Evolutionary conservation across 495 filamentous ascomycete genomes (phyloP).

Genomic region (Daldinia loculata): DNA sequence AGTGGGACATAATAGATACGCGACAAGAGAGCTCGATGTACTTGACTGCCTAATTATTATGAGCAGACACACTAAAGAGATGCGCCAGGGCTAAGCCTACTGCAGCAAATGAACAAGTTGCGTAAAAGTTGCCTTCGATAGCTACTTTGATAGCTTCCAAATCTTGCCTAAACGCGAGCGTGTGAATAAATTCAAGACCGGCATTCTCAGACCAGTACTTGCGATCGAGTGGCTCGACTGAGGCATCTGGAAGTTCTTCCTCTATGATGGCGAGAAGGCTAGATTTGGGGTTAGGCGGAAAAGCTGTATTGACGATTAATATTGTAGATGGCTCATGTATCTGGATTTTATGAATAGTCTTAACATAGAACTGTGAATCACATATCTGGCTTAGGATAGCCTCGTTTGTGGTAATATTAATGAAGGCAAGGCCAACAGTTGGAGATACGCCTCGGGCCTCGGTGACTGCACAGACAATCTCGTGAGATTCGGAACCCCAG

Average conservation of each 20-base stretch:
- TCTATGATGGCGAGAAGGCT: slow-evolving; percentile 81
- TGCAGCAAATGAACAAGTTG: slow-evolving; percentile 87
- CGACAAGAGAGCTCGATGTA: slow-evolving; percentile 73
- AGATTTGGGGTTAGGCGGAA: slow-evolving; percentile 67
- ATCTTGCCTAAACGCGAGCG: slow-evolving; percentile 78
- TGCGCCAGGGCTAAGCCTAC: slow-evolving; percentile 57
- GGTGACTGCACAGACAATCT: slow-evolving; percentile 88
- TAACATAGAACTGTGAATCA: slow-evolving; percentile 86
- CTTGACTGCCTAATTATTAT: slow-evolving; percentile 70
- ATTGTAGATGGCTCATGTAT: slow-evolving; percentile 81
- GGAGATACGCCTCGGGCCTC: slow-evolving; percentile 87
- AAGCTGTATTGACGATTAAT: slow-evolving; percentile 74
- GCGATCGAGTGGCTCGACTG: slow-evolving; percentile 74
- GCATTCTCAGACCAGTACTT: slow-evolving; percentile 87
- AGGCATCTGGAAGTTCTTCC: slow-evolving; percentile 66
- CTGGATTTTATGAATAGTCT: slow-evolving; percentile 81
- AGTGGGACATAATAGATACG: slow-evolving; percentile 75
- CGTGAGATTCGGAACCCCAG: slow-evolving; percentile 66
- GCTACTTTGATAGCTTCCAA: slow-evolving; percentile 79
- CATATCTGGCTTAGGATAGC: slow-evolving; percentile 89
- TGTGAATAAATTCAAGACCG: slow-evolving; percentile 80
- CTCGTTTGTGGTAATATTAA: slow-evolving; percentile 84
- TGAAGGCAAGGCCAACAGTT: slow-evolving; percentile 86
- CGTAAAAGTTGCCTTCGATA: slow-evolving; percentile 86
- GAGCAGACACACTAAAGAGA: slow-evolving; percentile 1